Percentiles rank a stretch among this genome's conserved stretches.
These are phyloP conservation scores for Tolypocladium endophyticum DNA, from an alignment of 2,329 filamentous ascomycete genomes.

Conservation along the genomic window DNA sequence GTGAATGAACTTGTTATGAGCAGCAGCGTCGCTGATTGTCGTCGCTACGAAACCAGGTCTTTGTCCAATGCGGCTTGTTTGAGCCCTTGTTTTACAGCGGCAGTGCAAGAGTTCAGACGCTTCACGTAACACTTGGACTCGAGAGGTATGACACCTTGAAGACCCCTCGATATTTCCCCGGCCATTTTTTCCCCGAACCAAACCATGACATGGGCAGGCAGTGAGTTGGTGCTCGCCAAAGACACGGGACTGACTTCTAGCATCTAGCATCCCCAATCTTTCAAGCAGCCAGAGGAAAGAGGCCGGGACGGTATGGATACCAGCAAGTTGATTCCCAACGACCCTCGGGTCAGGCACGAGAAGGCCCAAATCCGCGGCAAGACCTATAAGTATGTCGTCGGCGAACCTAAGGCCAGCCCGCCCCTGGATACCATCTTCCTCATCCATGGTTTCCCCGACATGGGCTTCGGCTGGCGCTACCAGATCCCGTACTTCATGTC, in stretches of 20 bases:
- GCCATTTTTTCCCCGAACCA: background rate
- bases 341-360: slow-evolving; percentile 55
- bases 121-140: background rate
- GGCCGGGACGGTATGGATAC: slow-evolving; percentile 31
- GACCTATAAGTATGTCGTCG: slow-evolving; percentile 58
- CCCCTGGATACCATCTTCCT: slow-evolving; percentile 39
- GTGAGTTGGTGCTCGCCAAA: background rate
- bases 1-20: background rate
- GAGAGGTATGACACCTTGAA: background rate
- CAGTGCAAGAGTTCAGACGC: background rate
- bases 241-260: background rate
- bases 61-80: background rate
- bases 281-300: background rate
- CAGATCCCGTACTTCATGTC: slow-evolving; percentile 70
- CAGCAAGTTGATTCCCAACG: slow-evolving; percentile 55
- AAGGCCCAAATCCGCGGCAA: slow-evolving; percentile 55
- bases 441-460: slow-evolving; percentile 73
- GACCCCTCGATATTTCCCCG: background rate
- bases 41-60: background rate
- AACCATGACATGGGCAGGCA: background rate
- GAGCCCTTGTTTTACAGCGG: background rate
- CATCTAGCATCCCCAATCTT: background rate
- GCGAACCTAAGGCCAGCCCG: slow-evolving; percentile 33
- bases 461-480: slow-evolving; percentile 78
- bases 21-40: background rate